Percentiles rank a stretch among this genome's conserved stretches.
Evolutionary conservation across 148 eudicot species (phyloP).

Genomic region (Camellia granthamiana): DNA sequence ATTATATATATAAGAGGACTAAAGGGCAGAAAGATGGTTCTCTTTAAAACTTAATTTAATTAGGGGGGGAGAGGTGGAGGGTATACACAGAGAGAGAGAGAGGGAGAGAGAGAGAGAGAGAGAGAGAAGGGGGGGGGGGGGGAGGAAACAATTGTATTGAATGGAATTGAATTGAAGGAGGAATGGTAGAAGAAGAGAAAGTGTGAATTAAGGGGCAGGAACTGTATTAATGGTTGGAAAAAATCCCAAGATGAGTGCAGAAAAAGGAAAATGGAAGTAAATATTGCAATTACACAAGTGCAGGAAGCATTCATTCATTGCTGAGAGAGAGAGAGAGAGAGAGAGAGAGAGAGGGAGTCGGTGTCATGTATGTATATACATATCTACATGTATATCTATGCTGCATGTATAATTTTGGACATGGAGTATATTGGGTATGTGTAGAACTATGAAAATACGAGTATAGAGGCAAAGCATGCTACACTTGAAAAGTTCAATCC

Average conservation of each 20-base stretch:
- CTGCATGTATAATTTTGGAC: too few species aligned
- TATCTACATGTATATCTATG: background rate
- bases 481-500: constrained; percentile 24
- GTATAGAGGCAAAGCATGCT: background rate
- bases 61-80: background rate
- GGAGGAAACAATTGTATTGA: constrained; percentile 16
- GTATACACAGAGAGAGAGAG: background rate
- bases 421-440: background rate
- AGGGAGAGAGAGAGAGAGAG: constrained; percentile 5
- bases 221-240: constrained; percentile 34
- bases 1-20: constrained; percentile 41
- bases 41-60: constrained; percentile 55
- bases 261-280: constrained; percentile 36
- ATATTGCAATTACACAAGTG: constrained; percentile 36
- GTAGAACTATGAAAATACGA: background rate
- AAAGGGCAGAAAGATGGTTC: constrained; percentile 32
- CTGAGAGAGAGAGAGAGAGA: constrained; percentile 21
- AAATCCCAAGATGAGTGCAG: constrained; percentile 32
- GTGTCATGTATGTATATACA: background rate
- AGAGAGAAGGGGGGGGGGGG: constrained; percentile 13
- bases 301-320: constrained; percentile 42
- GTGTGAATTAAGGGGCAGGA: constrained; percentile 23
- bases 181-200: constrained; percentile 24
- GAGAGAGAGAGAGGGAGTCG: constrained; percentile 7
- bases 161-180: constrained; percentile 9